Percentiles rank a stretch among this genome's conserved stretches.
Conservation (phyloP, 306 rosid genomes). For the Sesbania bispinosa region DNA sequence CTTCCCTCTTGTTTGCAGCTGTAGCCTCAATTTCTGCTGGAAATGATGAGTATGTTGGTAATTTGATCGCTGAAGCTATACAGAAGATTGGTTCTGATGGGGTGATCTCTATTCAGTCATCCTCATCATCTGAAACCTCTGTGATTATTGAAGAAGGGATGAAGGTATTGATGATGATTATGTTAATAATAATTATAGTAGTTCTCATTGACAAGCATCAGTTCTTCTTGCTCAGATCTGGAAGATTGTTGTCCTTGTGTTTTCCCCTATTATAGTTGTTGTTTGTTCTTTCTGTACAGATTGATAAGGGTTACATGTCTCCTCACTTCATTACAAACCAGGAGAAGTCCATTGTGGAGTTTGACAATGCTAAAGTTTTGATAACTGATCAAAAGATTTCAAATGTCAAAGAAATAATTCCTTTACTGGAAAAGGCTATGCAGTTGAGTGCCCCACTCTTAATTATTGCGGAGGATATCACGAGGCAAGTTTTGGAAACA, state of each 20-base stretch:
- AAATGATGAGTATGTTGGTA: slow-evolving; percentile 81
- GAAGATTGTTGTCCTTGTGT: slow-evolving; percentile 4
- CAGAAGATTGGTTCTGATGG: slow-evolving; percentile 93
- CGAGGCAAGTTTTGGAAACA: slow-evolving; percentile 70
- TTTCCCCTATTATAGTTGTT: not conserved
- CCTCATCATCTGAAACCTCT: slow-evolving; percentile 76
- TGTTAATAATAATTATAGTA: not conserved
- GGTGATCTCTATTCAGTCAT: slow-evolving; percentile 76
- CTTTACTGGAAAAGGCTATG: slow-evolving; percentile 79
- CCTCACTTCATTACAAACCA: slow-evolving; percentile 88
- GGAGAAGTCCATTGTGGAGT: slow-evolving; percentile 79
- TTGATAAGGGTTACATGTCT: slow-evolving; percentile 94
- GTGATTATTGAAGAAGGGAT: slow-evolving; percentile 90
- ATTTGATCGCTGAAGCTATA: slow-evolving; percentile 82
- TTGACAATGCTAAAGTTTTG: slow-evolving; percentile 80
- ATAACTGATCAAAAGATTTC: slow-evolving; percentile 93
- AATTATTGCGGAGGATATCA: slow-evolving; percentile 85
- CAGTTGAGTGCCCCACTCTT: slow-evolving; percentile 89
- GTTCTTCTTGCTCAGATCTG: not conserved
- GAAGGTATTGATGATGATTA: slow-evolving; percentile 52
- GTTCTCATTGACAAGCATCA: not conserved
- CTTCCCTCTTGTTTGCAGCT: slow-evolving; percentile 45
- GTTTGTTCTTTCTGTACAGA: slow-evolving; percentile 45
- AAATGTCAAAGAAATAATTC: slow-evolving; percentile 69
- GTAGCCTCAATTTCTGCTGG: slow-evolving; percentile 93